Evolutionary conservation across 2,329 filamentous ascomycete genomes (phyloP).

Genomic region (Cladosporium austrohemisphaericum): DNA sequence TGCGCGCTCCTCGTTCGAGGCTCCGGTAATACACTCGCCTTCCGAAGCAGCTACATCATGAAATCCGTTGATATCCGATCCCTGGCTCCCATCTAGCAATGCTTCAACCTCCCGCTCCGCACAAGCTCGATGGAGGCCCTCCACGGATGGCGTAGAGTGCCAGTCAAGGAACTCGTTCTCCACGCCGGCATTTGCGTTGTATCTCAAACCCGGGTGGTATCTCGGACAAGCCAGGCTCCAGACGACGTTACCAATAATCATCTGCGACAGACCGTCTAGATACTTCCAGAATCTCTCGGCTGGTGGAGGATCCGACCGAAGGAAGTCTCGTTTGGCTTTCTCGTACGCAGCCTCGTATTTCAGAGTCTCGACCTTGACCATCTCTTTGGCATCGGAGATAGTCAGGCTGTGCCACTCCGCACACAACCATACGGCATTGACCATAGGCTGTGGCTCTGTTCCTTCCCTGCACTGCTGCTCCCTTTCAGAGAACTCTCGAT

Average conservation of each 20-base stretch:
- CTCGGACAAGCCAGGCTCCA: not conserved
- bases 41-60: too few species aligned
- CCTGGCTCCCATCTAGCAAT: too few species aligned
- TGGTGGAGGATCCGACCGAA: not conserved
- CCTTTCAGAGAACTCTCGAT: not conserved
- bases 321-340: not conserved
- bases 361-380: not conserved
- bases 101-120: too few species aligned
- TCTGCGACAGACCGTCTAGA: not conserved
- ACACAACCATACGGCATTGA: not conserved
- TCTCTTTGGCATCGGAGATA: not conserved
- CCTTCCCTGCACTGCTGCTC: not conserved
- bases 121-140: too few species aligned
- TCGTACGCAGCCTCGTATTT: not conserved
- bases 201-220: not conserved
- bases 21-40: too few species aligned
- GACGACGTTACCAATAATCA: not conserved
- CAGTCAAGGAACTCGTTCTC: not conserved
- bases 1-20: too few species aligned
- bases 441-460: not conserved
- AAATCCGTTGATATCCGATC: too few species aligned
- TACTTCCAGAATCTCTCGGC: not conserved
- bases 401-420: constrained; percentile 1
- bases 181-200: not conserved
- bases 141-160: too few species aligned